Conservation (phyloP, 352 stramenopile species). For the Aphanomyces cochlioides region DNA sequence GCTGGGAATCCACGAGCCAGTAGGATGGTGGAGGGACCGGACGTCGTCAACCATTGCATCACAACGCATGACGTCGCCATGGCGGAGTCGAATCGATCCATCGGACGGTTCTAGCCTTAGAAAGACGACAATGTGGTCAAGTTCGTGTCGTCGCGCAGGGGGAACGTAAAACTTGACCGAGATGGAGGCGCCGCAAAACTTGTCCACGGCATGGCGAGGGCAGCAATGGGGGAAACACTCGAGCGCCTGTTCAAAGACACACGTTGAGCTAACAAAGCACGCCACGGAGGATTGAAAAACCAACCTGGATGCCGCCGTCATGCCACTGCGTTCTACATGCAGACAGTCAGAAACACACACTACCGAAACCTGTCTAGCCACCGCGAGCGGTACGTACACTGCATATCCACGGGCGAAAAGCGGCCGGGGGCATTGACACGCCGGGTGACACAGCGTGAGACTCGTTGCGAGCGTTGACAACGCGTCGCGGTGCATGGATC, state of each 20-base stretch:
- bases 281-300: background rate
- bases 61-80: background rate
- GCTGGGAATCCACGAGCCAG: background rate
- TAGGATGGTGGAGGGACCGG: background rate
- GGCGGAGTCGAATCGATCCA: too few species aligned
- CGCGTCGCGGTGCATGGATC: too few species aligned
- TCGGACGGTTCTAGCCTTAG: background rate
- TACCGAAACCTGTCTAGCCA: too few species aligned
- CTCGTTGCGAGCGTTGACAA: too few species aligned
- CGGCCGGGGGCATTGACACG: too few species aligned
- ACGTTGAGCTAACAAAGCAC: background rate
- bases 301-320: background rate
- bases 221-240: background rate
- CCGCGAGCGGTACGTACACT: too few species aligned
- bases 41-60: conserved; percentile 2
- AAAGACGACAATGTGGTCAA: background rate
- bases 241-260: background rate
- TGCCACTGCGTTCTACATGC: background rate
- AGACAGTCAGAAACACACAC: too few species aligned
- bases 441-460: too few species aligned
- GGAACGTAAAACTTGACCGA: background rate
- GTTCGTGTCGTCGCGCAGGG: background rate
- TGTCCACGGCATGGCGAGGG: background rate
- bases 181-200: background rate
- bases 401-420: too few species aligned